Evolutionary conservation across 225 moss, liverwort and hornwort genomes (phyloP), one percentile per base, ranked within the genome.

Genomic region (Marchantia polymorpha): DNA sequence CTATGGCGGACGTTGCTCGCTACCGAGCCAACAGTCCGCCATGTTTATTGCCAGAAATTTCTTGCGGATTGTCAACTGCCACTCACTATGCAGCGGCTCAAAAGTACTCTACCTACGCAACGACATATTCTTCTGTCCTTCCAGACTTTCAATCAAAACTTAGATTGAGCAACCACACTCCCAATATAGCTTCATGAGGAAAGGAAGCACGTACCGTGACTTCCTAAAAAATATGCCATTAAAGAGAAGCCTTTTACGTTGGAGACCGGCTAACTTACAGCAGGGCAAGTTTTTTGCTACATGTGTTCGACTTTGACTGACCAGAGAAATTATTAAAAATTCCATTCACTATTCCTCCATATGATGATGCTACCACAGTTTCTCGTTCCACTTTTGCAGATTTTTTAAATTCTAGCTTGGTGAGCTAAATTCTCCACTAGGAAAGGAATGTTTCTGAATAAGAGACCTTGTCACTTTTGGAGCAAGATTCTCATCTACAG

Each of bases 401-500:
- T 29, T 29, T 29, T 22, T 15, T 14, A 67, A 4, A 67, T 67
- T 67, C 67, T 15, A 31, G 25, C 67, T 67, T 67, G 67, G 27
- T 67, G 30, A 67, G 67, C 67, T 67, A 67, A 67, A 67, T 67
- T 67, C 67, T 29, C 16, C 67, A 67, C 30, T 67, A 5, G 15
- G 29, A 26, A 67, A 31, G 31, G 67, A 67, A 67, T 67, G 67
- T 67, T 67, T 67, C 67, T 67, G 29, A 23, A n/a, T 23, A 61
- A 12, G 30, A 67, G 67, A 67, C 67, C 31, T 67, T 29, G 67
- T 10, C 67, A 67, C 30, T 67, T 14, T 23, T 27, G 27, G 13
- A 67, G 67, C 67, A 67, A 67, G 67, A 67, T 67, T 67, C 67
- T 67, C 67, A 14, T 29, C 67, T 67, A 67, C 67, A 67, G 67